Conservation (phyloP, 2,329 filamentous ascomycete genomes). For the Rhynchosporium agropyri region DNA sequence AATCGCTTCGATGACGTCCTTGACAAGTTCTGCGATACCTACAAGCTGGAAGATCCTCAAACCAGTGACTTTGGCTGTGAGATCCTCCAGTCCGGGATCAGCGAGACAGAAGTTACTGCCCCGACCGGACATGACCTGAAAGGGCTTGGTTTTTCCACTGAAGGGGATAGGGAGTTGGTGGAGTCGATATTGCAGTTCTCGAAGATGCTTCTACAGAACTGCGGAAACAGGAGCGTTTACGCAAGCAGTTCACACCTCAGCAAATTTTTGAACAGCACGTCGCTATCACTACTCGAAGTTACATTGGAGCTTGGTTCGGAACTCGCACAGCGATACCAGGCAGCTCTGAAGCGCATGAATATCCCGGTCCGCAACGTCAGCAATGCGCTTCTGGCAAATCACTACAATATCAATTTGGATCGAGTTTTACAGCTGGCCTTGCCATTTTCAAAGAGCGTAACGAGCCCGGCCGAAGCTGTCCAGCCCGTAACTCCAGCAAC, state of each 20-base stretch:
- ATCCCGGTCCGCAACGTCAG: constrained; percentile 68
- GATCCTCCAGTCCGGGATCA: constrained; percentile 55
- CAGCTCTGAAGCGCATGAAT: constrained; percentile 75
- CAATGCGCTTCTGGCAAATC: constrained; percentile 74
- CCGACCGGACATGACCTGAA: constrained; percentile 52
- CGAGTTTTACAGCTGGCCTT: constrained; percentile 81
- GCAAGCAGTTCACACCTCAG: constrained; percentile 90
- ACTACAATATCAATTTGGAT: constrained; percentile 80
- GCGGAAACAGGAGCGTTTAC: constrained; percentile 95
- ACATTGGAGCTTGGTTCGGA: constrained; percentile 82
- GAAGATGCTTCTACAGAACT: constrained; percentile 85
- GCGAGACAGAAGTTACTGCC: constrained; percentile 48
- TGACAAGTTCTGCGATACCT: constrained; percentile 77
- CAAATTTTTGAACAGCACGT: constrained; percentile 85
- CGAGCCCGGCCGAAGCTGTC: constrained; percentile 49
- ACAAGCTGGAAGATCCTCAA: constrained; percentile 80
- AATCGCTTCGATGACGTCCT: constrained; percentile 92
- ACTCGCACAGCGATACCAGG: constrained; percentile 89
- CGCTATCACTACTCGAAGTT: constrained; percentile 73
- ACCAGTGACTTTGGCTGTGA: constrained; percentile 71
- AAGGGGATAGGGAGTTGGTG: constrained; percentile 81
- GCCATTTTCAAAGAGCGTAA: constrained; percentile 76
- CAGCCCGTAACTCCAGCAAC: constrained; percentile 56
- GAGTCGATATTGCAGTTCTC: constrained; percentile 84
- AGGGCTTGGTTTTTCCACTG: constrained; percentile 64